Base-by-base conservation (phyloP, 306 rosid species). In the Pyrus communis region DNA sequence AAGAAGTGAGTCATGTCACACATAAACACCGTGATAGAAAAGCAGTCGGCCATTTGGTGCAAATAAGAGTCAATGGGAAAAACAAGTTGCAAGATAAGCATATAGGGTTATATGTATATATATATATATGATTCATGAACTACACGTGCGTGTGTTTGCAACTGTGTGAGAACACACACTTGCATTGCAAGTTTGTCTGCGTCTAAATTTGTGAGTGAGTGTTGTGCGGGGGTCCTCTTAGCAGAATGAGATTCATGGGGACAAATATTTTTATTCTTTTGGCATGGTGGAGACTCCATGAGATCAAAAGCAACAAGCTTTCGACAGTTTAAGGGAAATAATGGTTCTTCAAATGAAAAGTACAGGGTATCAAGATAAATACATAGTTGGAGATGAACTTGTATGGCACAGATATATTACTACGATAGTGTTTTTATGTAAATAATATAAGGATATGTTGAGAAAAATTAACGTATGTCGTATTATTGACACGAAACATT, bases 261-360 rank as follows among this genome's bases (percentile, higher is more conserved):
- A 74, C 81, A 77, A 66, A 89, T 63, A 79, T 49, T 15, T 49
- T 67, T 82, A 80, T 77, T 82, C 87, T 84, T 86, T 87, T 80
- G 82, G 81, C 77, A 62, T 80, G 83, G 88, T 90, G 97, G 97
- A 91, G 89, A 86, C 84, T 7, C 92, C 94, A 89, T 85, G 86
- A 76, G 66, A 14, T 13, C 62, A 79, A 84, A 80, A 79, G 86
- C 55, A 12, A 61, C 72, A 86, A 89, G 87, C 86, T 91, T 87
- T 87, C 71, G 73, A 35, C 70, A 21, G 43, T 75, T 61, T 54
- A 82, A 82, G 71, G 81, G 79, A 80, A 88, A 86, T 85, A 86
- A 88, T 85, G 67, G 82, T 88, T 82, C 76, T 67, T 64, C 62
- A 70, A 64, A 78, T 67, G 80, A 85, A 85, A 85, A 79, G 89